Evolutionary conservation across 768 basidiomycete species (phyloP).

Genomic region (Tubosaeta sp.): DNA sequence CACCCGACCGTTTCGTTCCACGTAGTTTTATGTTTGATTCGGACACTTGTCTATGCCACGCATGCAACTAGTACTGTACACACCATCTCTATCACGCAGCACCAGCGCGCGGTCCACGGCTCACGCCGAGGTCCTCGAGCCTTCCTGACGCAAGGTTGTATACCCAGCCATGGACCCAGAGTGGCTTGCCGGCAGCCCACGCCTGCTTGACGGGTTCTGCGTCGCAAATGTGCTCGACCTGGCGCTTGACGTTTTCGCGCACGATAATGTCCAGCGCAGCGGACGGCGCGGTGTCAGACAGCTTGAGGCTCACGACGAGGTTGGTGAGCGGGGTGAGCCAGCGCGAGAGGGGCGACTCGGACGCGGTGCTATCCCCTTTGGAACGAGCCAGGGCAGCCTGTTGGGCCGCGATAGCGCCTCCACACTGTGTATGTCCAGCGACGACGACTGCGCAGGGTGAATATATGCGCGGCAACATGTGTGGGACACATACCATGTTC

Average conservation of each 20-base stretch:
- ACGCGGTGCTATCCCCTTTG: slow-evolving; percentile 3
- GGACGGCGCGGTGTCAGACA: slow-evolving; percentile 33
- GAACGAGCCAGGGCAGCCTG: slow-evolving; percentile 27
- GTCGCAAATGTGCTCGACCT: slow-evolving; percentile 49
- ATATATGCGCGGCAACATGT: background rate
- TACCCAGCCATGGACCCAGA: slow-evolving; percentile 72
- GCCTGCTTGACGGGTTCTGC: slow-evolving; percentile 43
- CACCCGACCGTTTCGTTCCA: background rate
- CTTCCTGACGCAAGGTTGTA: slow-evolving; percentile 60
- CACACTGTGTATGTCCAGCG: slow-evolving; percentile 82
- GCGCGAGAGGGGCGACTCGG: slow-evolving; percentile 50
- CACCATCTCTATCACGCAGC: background rate
- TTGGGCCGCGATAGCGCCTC: slow-evolving; percentile 63
- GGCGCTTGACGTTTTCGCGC: slow-evolving; percentile 55
- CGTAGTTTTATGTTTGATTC: slow-evolving; percentile 9
- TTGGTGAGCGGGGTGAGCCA: slow-evolving; percentile 71
- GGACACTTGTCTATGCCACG: slow-evolving; percentile 14
- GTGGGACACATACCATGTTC: slow-evolving; percentile 60
- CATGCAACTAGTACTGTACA: slow-evolving; percentile 1
- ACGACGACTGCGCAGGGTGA: slow-evolving; percentile 55
- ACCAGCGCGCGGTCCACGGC: slow-evolving; percentile 17
- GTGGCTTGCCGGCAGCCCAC: slow-evolving; percentile 37
- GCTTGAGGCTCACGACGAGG: slow-evolving; percentile 40
- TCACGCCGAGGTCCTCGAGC: slow-evolving; percentile 55
- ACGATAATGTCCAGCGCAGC: slow-evolving; percentile 47